Evolutionary conservation across 225 moss, liverwort and hornwort species (phyloP).

Genomic region (Polytrichum formosum): DNA sequence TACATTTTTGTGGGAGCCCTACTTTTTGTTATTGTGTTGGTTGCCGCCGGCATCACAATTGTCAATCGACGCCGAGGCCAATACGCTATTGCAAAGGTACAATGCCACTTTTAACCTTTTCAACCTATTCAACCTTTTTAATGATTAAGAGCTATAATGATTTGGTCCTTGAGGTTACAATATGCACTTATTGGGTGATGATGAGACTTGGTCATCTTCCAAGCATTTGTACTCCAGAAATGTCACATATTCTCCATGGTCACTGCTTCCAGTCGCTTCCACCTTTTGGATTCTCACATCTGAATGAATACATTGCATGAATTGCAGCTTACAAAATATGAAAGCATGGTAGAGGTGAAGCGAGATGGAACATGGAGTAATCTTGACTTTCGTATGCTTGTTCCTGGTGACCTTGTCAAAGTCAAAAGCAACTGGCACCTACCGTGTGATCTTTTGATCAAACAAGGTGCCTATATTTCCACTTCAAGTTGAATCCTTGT

Average conservation of each 20-base stretch:
- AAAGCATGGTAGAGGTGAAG: slow-evolving; percentile 50
- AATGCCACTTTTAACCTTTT: too few relatives aligned
- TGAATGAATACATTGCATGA: background rate
- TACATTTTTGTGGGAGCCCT: slow-evolving; percentile 57
- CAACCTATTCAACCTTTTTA: background rate
- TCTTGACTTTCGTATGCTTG: slow-evolving; percentile 29
- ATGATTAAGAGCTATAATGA: background rate
- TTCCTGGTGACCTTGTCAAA: slow-evolving; percentile 59
- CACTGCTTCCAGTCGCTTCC: background rate
- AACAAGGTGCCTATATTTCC: slow-evolving; percentile 31
- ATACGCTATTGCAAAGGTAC: slow-evolving; percentile 56
- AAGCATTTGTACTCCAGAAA: background rate
- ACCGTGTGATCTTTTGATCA: slow-evolving; percentile 55
- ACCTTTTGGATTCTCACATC: background rate
- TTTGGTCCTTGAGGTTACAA: background rate
- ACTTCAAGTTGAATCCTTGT: background rate
- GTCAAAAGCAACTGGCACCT: slow-evolving; percentile 54
- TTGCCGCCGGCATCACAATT: slow-evolving; percentile 51
- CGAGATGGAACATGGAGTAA: slow-evolving; percentile 41
- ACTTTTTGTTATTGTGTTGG: slow-evolving; percentile 46
- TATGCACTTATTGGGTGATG: too few relatives aligned
- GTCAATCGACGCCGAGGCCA: slow-evolving; percentile 62
- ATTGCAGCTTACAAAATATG: slow-evolving; percentile 52
- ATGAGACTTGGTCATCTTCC: too few relatives aligned
- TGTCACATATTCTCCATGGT: background rate